Percentiles rank a stretch among this genome's conserved stretches.
phyloP scores from a whole-genome alignment of 169 alveolate species.

The Cryptosporidium meleagridis region DNA sequence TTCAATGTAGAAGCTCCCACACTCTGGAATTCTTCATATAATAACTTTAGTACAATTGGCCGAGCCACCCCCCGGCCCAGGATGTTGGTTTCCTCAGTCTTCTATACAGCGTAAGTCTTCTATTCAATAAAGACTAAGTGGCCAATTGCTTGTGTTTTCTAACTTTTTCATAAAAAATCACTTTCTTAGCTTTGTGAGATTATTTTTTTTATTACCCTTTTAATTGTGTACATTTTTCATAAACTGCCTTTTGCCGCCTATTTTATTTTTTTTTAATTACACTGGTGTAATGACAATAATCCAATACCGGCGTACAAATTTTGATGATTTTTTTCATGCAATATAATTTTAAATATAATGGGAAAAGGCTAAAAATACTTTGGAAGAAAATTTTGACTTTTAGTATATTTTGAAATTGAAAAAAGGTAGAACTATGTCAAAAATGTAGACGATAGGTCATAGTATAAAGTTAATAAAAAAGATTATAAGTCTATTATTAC shows the following conservation, averaged over 20 bases:
- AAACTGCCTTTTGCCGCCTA: slow-evolving; percentile 14
- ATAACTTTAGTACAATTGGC: neutral
- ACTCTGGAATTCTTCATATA: slow-evolving; percentile 2
- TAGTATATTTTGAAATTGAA: neutral
- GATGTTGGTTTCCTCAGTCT: neutral
- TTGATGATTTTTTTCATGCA: slow-evolving; percentile 1
- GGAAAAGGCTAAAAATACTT: neutral
- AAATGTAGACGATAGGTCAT: neutral
- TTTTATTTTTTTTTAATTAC: neutral
- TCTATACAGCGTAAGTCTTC: neutral
- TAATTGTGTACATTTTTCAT: neutral
- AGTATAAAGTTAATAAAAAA: neutral
- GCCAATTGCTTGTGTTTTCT: neutral
- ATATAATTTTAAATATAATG: neutral
- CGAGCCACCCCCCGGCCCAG: slow-evolving; percentile 2
- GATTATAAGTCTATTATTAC: neutral
- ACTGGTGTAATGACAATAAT: neutral
- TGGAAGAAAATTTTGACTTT: neutral
- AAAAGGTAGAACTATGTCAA: neutral
- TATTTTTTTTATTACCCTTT: neutral
- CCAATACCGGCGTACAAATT: slow-evolving; percentile 4
- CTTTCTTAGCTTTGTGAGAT: slow-evolving; percentile 1
- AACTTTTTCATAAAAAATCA: neutral
- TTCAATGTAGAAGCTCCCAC: neutral
- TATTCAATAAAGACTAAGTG: neutral